These are phyloP conservation scores for Cordyceps sp. DNA, from an alignment of 2,329 filamentous ascomycete genomes.

Conservation along the genomic window DNA sequence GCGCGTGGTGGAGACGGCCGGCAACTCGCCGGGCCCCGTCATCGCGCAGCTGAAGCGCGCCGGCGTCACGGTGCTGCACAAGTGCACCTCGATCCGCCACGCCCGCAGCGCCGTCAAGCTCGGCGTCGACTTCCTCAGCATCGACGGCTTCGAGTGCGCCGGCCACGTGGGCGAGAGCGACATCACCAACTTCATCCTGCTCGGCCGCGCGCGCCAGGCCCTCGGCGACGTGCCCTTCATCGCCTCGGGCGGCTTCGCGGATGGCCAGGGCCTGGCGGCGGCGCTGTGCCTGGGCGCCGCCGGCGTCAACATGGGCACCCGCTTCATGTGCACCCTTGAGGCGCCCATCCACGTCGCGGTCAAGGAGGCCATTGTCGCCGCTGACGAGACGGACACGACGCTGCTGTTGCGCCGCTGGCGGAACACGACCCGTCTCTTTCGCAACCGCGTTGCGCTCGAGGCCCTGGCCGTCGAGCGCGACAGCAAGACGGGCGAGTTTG, in stretches of 20 bases:
- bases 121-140: constrained; percentile 89
- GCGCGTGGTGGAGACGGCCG: constrained; percentile 81
- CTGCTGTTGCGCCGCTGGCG: constrained; percentile 79
- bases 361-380: constrained; percentile 80
- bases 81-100: constrained; percentile 93
- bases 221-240: constrained; percentile 78
- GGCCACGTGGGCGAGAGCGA: constrained; percentile 77
- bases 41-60: constrained; percentile 77
- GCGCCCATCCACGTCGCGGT: constrained; percentile 85
- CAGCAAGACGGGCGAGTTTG: constrained; percentile 73
- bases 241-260: constrained; percentile 87
- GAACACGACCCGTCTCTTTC: constrained; percentile 79
- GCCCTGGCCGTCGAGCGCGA: constrained; percentile 71
- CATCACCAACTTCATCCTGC: constrained; percentile 79
- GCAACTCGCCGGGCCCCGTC: constrained; percentile 75
- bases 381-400: constrained; percentile 80
- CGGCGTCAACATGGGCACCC: constrained; percentile 96
- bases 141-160: constrained; percentile 96
- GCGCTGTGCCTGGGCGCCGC: constrained; percentile 79
- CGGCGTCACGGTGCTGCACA: constrained; percentile 72
- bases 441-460: constrained; percentile 72
- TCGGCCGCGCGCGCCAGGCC: constrained; percentile 69
- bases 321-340: constrained; percentile 94
- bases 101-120: constrained; percentile 83
- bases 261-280: constrained; percentile 83